Evolutionary conservation across 176 grass and related monocot genomes (phyloP), one percentile per base, ranked within the genome.

Genomic region (Oryza punctata): DNA sequence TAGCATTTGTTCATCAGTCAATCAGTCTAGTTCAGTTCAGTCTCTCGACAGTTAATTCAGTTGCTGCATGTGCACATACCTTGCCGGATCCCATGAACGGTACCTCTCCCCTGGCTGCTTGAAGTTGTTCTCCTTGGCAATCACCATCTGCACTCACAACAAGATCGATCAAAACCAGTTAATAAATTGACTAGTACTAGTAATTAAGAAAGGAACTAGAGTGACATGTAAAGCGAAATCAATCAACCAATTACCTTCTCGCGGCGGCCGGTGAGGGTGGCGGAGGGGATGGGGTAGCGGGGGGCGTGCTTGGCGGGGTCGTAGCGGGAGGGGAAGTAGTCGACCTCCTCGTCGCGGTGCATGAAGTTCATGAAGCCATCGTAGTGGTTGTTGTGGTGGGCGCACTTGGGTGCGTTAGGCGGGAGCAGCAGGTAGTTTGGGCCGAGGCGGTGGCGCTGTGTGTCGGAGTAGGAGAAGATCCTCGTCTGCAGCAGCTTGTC

Each of bases 71-170:
- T 44, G 13, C 47, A 41, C 3, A 61, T 61, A 97, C 94, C 95
- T 94, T 72, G 93, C 88, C 27, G 96, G 52, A 70, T 86, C 91
- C 85, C 79, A 89, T 21, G 93, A 82, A 76, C 93, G 93, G 78
- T 92, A 98, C 83, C 96, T 91, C 85, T 98, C 96, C 24, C 96
- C 93, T 7, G 96, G 96, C 80, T 98, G 96, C 96, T 98, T 98
- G 80, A 98, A 98, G 91, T 98, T 98, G 80, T 98, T 98, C 89
- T 98, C 96, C 83, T 98, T 98, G 1, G 15, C 45, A 45, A 98
- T 98, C 60, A 95, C 82, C 18, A 15, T 77, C 96, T 97, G 76
- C 40, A 80, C 43, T 46, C 26, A 1, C 24, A 49, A 1, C 14
- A 21, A 69, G 43, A 19, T 54, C 40, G 3, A 70, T 25, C 21